Evolutionary conservation across 2,329 filamentous ascomycete genomes (phyloP).

Genomic region (Chrysoporthe puriensis): DNA sequence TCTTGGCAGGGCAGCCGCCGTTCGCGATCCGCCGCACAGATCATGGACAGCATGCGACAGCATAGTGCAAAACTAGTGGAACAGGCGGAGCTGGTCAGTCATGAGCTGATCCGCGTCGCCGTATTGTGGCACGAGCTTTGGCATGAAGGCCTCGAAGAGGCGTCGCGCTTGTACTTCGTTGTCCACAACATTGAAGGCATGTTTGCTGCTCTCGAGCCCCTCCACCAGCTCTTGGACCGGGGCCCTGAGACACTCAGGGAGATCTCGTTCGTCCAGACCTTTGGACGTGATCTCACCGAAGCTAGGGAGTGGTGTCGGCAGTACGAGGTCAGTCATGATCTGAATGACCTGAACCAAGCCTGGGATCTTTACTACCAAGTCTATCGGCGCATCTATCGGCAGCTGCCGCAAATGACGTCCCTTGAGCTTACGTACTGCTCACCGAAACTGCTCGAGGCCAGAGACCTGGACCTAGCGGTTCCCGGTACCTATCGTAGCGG

Average conservation of each 20-base stretch:
- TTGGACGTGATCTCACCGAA: constrained; percentile 92
- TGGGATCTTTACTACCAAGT: constrained; percentile 99
- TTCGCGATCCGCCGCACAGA: constrained; percentile 84
- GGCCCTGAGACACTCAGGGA: constrained; percentile 93
- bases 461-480: constrained; percentile 89
- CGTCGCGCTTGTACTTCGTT: constrained; percentile 93
- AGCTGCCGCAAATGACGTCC: constrained; percentile 88
- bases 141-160: constrained; percentile 98
- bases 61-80: constrained; percentile 92
- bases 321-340: constrained; percentile 85
- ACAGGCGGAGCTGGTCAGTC: constrained; percentile 92
- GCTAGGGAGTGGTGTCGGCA: constrained; percentile 95
- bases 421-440: constrained; percentile 97
- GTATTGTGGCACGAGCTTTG: constrained; percentile 98
- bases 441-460: constrained; percentile 83
- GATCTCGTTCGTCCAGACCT: constrained; percentile 96
- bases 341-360: constrained; percentile 93
- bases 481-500: constrained; percentile 89
- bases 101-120: constrained; percentile 94
- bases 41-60: constrained; percentile 98
- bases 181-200: constrained; percentile 98
- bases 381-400: constrained; percentile 91
- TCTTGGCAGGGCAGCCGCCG: constrained; percentile 80
- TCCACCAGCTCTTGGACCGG: constrained; percentile 88
- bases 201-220: constrained; percentile 86